Evolutionary conservation across 805 yeast genomes (phyloP).

Genomic region (Candida dajiaensis): DNA sequence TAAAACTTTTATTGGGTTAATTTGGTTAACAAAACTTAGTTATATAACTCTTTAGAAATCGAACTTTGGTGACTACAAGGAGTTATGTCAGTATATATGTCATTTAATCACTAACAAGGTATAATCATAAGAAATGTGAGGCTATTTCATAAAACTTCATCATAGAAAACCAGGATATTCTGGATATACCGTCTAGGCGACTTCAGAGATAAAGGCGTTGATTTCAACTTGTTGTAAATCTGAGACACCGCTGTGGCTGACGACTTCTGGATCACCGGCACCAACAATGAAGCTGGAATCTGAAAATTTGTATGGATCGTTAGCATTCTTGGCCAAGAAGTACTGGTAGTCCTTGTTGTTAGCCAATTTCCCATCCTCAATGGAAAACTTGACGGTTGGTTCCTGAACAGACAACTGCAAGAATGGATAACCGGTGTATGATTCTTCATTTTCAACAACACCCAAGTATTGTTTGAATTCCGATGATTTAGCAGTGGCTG

Average conservation of each 20-base stretch:
- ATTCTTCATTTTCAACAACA: not conserved
- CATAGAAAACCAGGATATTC: no score
- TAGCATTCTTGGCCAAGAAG: constrained; percentile 38
- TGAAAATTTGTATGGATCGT: constrained; percentile 40
- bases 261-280: not conserved
- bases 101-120: no score
- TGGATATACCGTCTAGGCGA: not conserved
- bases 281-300: constrained; percentile 23
- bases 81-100: no score
- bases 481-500: not conserved
- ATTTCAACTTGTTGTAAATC: not conserved
- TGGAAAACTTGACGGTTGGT: constrained; percentile 9
- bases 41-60: no score
- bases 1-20: no score
- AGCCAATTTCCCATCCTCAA: constrained; percentile 20
- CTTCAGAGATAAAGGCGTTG: not conserved
- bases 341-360: constrained; percentile 28
- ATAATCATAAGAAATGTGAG: no score
- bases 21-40: no score
- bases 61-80: no score
- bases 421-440: constrained; percentile 9
- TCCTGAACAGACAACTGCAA: constrained; percentile 10
- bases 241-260: not conserved
- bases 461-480: constrained; percentile 6
- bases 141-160: no score